Evolutionary conservation across 2,329 filamentous ascomycete genomes (phyloP), one percentile per base, ranked within the genome.

Genomic region (Trichophyton equinum): DNA sequence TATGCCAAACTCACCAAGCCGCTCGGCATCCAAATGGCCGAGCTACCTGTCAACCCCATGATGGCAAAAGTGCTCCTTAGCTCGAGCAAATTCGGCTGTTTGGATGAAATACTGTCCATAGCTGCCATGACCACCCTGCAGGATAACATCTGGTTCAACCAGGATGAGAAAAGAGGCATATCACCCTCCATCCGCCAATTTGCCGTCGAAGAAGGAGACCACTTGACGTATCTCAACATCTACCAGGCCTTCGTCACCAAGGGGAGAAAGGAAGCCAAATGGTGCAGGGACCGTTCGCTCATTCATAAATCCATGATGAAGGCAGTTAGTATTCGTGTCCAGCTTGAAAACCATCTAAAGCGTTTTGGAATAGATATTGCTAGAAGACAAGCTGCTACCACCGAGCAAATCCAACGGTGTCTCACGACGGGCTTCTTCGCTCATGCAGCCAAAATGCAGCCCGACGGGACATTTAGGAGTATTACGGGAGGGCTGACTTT

Each of bases 11-110:
- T 99, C 30, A 96, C 92, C 1, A 86, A 84, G 66, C 91, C 94
- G 0, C 78, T 96, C n/a, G 94, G 94, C 0, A 79, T 84, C 63
- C 83, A 89, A 49, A 96, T 97, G 91, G 92, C 94, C 0, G 92
- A 97, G 72, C 78, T 99, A 49, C 88, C 91, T 0, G 83, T 97
- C 6, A 90, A 96, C 67, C 94, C 94, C 0, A 96, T 96, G 90
- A 94, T 96, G 82, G 89, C 87, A 5, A 95, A 92, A 74, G 89
- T 88, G 0, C 79, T 96, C 3, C 82, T 97, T 7, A 83, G 85
- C 18, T 88, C 91, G 0, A 77, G 83, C 3, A 79, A 81, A 0
- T 95, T 96, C 73, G 81, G 80, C 42, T 96, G 91, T 66, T 76
- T 95, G 11, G 86, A 84, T 69, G 92, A 96, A 73, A 87, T 97